phyloP scores from a whole-genome alignment of 352 stramenopile genomes.

The Globisporangium lucens region DNA sequence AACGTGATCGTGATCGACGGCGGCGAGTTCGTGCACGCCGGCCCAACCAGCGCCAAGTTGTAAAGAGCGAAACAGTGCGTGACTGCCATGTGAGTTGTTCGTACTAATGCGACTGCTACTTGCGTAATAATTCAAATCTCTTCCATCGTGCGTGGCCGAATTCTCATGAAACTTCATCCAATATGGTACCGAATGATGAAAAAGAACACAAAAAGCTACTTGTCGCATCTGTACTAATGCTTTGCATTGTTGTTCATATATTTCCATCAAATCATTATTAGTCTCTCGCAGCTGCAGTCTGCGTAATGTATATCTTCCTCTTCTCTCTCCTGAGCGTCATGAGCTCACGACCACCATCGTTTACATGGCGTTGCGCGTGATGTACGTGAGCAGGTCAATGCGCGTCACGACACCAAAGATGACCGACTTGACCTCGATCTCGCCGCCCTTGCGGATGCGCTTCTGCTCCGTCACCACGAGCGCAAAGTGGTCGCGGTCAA shows the following conservation, averaged over 20 bases:
- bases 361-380: conserved; percentile 45
- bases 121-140: not conserved
- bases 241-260: conserved; percentile 20
- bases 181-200: not conserved
- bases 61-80: not conserved
- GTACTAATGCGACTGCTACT: not conserved
- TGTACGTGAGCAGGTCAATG: conserved; percentile 96
- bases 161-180: not conserved
- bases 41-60: conserved; percentile 10
- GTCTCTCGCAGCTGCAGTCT: not conserved
- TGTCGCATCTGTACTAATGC: conserved; percentile 10
- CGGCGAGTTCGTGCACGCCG: conserved; percentile 66
- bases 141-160: not conserved
- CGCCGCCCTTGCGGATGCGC: conserved; percentile 30
- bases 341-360: not conserved
- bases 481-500: conserved; percentile 96
- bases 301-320: conserved; percentile 15
- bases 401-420: conserved; percentile 93
- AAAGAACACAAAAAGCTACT: not conserved
- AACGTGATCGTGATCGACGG: conserved; percentile 73
- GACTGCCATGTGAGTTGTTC: not conserved
- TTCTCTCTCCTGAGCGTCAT: not conserved
- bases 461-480: conserved; percentile 72
- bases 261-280: conserved; percentile 20
- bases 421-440: conserved; percentile 45